A percentile compares a stretch with the other conserved stretches of the same genome.
Conservation (phyloP, 2,329 filamentous ascomycete genomes). For the Alternaria brassicae region DNA sequence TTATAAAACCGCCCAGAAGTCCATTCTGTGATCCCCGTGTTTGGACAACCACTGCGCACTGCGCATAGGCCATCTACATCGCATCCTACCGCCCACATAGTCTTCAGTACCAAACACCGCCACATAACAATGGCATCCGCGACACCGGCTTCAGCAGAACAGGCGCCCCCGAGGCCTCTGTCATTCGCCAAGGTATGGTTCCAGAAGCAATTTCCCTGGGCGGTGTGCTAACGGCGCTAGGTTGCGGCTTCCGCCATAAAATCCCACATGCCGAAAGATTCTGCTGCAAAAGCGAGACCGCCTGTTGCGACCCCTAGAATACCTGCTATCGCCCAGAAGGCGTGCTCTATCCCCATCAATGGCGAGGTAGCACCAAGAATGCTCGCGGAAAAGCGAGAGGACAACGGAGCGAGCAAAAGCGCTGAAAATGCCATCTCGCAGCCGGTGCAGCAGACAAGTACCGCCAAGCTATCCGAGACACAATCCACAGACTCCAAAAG, state of each 20-base stretch:
- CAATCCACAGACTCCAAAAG: constrained; percentile 57
- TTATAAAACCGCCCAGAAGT: background rate
- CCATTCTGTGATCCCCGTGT: constrained; percentile 6
- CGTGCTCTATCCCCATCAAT: constrained; percentile 26
- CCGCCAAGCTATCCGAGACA: constrained; percentile 28
- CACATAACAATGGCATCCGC: constrained; percentile 42
- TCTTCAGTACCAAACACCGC: constrained; percentile 10
- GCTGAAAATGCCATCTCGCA: constrained; percentile 33
- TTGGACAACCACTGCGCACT: constrained; percentile 9
- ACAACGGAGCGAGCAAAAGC: constrained; percentile 25
- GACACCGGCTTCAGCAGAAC: constrained; percentile 38
- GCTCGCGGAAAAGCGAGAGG: constrained; percentile 20
- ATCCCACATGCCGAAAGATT: constrained; percentile 35
- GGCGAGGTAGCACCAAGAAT: constrained; percentile 27
- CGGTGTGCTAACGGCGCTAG: constrained; percentile 35
- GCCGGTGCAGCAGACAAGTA: constrained; percentile 34
- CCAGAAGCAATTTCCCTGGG: background rate
- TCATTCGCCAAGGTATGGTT: constrained; percentile 77
- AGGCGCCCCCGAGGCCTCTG: constrained; percentile 57
- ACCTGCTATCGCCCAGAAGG: constrained; percentile 28
- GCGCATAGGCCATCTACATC: constrained; percentile 3
- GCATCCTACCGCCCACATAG: constrained; percentile 19
- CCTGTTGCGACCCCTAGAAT: constrained; percentile 37
- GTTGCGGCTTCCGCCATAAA: constrained; percentile 52
- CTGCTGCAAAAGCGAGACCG: constrained; percentile 31